These are phyloP conservation scores for Exophiala viscosa DNA, from an alignment of 2,329 filamentous ascomycete species.

Conservation along the genomic window DNA sequence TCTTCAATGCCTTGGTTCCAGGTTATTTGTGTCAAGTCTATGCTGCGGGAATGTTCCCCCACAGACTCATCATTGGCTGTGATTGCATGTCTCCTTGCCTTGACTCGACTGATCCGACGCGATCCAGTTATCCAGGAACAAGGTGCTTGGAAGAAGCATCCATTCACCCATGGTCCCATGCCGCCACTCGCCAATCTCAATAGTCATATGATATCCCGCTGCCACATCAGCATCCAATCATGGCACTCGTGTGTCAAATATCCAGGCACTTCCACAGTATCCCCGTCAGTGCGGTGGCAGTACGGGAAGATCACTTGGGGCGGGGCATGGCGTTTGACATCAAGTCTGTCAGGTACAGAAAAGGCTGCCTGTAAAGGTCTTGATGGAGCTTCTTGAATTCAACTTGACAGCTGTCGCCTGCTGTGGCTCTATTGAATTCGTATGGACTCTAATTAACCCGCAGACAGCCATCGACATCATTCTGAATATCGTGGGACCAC, in stretches of 20 bases:
- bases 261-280: too few relatives aligned
- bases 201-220: too few relatives aligned
- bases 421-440: background rate
- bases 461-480: slow-evolving; percentile 9
- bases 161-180: too few relatives aligned
- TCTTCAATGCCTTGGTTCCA: background rate
- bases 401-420: background rate
- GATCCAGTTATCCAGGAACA: too few relatives aligned
- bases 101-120: background rate
- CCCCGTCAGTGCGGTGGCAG: too few relatives aligned
- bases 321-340: background rate
- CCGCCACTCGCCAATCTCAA: too few relatives aligned
- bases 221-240: too few relatives aligned
- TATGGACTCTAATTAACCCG: background rate
- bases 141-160: too few relatives aligned
- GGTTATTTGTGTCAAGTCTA: background rate
- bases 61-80: background rate
- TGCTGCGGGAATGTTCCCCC: background rate
- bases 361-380: background rate
- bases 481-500: background rate
- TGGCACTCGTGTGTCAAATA: too few relatives aligned
- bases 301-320: too few relatives aligned
- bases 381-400: background rate
- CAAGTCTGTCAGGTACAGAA: background rate
- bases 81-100: background rate